Evolutionary conservation across 306 rosid species (phyloP).

Genomic region (Crataegus laevigata): DNA sequence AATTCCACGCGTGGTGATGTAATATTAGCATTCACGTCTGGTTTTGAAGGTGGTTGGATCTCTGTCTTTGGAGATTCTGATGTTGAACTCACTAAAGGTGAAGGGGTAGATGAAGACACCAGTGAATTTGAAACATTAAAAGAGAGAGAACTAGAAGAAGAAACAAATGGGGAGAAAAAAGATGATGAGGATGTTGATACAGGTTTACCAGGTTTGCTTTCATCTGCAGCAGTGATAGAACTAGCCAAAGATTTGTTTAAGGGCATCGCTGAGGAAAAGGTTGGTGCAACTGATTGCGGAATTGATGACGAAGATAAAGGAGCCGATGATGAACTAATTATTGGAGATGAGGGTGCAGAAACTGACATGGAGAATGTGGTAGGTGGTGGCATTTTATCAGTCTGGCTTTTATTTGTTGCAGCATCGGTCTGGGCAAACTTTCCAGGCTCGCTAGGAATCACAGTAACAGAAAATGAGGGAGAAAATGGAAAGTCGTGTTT

Average conservation of each 20-base stretch:
- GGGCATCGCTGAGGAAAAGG: slow-evolving; percentile 18
- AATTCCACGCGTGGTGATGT: slow-evolving; percentile 18
- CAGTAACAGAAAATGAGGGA: slow-evolving; percentile 23
- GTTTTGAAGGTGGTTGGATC: slow-evolving; percentile 27
- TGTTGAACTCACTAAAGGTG: slow-evolving; percentile 19
- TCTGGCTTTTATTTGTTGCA: slow-evolving; percentile 26
- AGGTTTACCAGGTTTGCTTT: slow-evolving; percentile 15
- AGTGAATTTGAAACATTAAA: slow-evolving; percentile 25
- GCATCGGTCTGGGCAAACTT: slow-evolving; percentile 14
- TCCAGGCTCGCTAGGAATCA: slow-evolving; percentile 12
- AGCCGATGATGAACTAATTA: slow-evolving; percentile 13
- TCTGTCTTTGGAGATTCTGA: slow-evolving; percentile 32
- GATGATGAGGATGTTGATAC: slow-evolving; percentile 25
- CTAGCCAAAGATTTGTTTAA: slow-evolving; percentile 23
- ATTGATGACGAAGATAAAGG: slow-evolving; percentile 23
- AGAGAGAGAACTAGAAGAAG: slow-evolving; percentile 14
- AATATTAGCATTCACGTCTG: slow-evolving; percentile 24
- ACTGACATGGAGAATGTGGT: slow-evolving; percentile 27
- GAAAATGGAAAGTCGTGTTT: slow-evolving; percentile 24
- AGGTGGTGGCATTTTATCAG: slow-evolving; percentile 21
- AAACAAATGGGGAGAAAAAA: slow-evolving; percentile 20
- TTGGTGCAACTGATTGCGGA: slow-evolving; percentile 24
- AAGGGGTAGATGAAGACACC: slow-evolving; percentile 7
- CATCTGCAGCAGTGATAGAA: slow-evolving; percentile 23
- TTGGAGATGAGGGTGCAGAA: slow-evolving; percentile 20